Evolutionary conservation across 169 alveolate genomes (phyloP), one percentile per base, ranked within the genome.

Genomic region (Cryptosporidium sp.): DNA sequence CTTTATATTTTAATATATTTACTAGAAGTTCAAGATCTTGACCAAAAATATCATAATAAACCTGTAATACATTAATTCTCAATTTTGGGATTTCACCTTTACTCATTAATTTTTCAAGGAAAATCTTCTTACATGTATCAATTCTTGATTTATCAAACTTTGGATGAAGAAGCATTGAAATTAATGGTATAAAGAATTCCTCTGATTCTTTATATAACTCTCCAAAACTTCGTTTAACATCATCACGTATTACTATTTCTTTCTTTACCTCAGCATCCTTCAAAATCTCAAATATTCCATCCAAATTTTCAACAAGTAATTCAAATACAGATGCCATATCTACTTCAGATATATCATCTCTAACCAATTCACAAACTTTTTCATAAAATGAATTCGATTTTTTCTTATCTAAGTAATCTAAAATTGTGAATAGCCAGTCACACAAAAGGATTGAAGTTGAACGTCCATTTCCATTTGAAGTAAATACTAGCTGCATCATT

Each of bases 201-300:
- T 80, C 89, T 7, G 89, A 61, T 42, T 80, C 89, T 31, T 80
- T 80, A 56, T 80, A 80, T 23, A 80, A 23, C 60, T 80, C 89
- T 12, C 68, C 56, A 53, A 42, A 80, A 3, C 33, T 80, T 42
- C 89, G 39, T 52, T 80, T 80, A 14, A 45, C 52, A n/a, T 80
- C 89, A 23, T 75, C 86, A 14, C 68, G 69, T 16, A 80, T 61
- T 48, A 61, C 14, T 23, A 80, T 80, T 45, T 80, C 89, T 29
- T 48, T 80, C 18, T 60, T 80, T 2, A 37, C 65, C n/a, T 75
- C 69, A 1, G 16, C 73, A 16, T 42, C 89, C 26, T 60, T 44
- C n/a, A 80, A 67, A 35, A 80, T 44, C 58, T 61, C 75, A 80
- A 80, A 80, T 9, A 80, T 53, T 23, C 68, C 45, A 42, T 80